These are phyloP conservation scores for Phylloporus sp. DNA, from an alignment of 768 basidiomycete species.

Conservation along the genomic window DNA sequence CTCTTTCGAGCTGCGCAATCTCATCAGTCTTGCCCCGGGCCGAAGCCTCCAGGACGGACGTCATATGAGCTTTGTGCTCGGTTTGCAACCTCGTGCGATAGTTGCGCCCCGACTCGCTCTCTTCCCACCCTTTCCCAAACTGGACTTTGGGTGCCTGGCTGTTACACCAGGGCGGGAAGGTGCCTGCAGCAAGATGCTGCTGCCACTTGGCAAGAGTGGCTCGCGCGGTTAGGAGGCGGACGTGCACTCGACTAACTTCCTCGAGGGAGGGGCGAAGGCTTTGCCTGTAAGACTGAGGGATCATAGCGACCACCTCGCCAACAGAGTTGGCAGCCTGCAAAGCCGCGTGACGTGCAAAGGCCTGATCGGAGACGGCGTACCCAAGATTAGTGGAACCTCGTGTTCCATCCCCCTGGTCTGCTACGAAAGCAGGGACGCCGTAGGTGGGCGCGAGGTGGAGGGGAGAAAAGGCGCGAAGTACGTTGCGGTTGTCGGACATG, in stretches of 20 bases:
- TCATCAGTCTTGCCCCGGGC: not conserved
- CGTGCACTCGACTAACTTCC: not conserved
- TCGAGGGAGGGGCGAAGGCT: not conserved
- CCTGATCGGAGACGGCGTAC: not conserved
- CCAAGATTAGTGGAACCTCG: too few species aligned
- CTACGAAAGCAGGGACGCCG: too few species aligned
- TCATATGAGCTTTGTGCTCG: not conserved
- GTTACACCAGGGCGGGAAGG: not conserved
- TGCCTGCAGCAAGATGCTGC: not conserved
- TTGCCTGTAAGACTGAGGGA: too few species aligned
- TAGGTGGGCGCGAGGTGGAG: not conserved
- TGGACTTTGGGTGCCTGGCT: not conserved
- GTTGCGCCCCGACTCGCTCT: not conserved
- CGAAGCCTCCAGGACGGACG: accelerated
- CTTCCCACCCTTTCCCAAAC: not conserved
- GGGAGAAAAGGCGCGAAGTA: not conserved
- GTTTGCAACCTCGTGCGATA: not conserved
- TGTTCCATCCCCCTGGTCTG: too few species aligned
- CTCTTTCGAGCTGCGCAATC: not conserved
- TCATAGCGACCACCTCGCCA: not conserved
- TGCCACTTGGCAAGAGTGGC: not conserved
- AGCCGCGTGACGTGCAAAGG: not conserved
- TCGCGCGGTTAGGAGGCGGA: not conserved
- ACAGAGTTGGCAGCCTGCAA: not conserved
- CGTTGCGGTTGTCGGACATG: too few species aligned